phyloP scores from a whole-genome alignment of 495 filamentous ascomycete species.

The Chaetomium cochliodes region DNA sequence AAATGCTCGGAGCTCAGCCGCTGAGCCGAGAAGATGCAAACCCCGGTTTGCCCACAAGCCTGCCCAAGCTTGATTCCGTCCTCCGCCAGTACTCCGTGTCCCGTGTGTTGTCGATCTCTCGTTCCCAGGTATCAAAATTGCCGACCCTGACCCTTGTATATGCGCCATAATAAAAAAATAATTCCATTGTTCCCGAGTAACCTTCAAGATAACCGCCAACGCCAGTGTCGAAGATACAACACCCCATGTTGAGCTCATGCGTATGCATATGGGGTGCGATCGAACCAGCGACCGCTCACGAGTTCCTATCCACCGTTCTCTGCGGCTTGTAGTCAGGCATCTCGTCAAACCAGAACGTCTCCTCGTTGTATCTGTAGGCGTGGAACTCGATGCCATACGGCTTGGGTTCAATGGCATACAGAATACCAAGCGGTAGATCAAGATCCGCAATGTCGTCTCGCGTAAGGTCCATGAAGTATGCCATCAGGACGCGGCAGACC shows the following conservation, averaged over 20 bases:
- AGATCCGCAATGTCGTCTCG: conserved; percentile 88
- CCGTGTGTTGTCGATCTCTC: neutral
- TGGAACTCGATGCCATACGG: conserved; percentile 97
- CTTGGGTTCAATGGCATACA: conserved; percentile 94
- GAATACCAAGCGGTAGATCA: conserved; percentile 85
- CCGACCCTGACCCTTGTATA: neutral
- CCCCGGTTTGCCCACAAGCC: neutral
- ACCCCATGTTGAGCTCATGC: neutral
- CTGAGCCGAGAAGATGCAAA: neutral
- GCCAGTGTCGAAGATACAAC: neutral
- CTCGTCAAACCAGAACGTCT: conserved; percentile 75
- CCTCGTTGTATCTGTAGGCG: conserved; percentile 82
- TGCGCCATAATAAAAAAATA: conserved; percentile 10
- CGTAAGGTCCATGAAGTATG: conserved; percentile 90
- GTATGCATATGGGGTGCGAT: conserved; percentile 13
- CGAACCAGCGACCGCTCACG: conserved; percentile 14
- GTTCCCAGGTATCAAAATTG: conserved; percentile 12
- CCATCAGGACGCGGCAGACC: conserved; percentile 84
- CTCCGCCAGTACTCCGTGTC: neutral
- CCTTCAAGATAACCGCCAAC: conserved; percentile 8
- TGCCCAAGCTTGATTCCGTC: neutral
- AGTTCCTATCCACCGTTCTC: conserved; percentile 50
- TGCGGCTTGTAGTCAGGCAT: conserved; percentile 71
- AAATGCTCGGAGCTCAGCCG: neutral
- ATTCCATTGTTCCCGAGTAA: neutral